A percentile compares a stretch with the other conserved stretches of the same genome.
Evolutionary conservation across 1,139 yeast genomes (phyloP).

Genomic region (Taphrina confusa): DNA sequence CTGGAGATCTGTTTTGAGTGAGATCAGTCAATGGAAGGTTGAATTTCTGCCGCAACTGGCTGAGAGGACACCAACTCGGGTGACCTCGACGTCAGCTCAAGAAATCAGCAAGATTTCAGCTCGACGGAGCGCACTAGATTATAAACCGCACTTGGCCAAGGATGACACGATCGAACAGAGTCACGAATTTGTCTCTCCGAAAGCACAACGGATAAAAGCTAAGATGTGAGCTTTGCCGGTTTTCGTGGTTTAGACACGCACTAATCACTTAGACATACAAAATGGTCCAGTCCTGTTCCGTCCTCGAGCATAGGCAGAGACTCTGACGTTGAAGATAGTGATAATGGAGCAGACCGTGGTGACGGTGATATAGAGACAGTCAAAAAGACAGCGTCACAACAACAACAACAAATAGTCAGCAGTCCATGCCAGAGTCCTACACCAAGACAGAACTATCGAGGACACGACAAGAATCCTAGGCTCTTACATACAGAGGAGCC

Average conservation of each 20-base stretch:
- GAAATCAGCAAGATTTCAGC: background rate
- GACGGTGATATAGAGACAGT: no score
- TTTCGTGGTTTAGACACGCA: background rate
- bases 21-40: constrained; percentile 9
- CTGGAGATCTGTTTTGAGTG: constrained; percentile 12
- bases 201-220: background rate
- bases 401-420: background rate
- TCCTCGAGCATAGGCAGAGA: constrained; percentile 7
- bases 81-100: background rate
- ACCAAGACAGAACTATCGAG: background rate
- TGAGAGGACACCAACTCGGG: constrained; percentile 6
- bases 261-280: background rate
- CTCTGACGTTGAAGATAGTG: background rate
- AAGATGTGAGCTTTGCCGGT: background rate
- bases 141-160: no score
- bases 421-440: background rate
- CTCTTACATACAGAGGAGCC: background rate
- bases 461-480: background rate
- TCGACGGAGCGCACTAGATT: no score
- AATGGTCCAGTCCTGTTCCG: constrained; percentile 20
- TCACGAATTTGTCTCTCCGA: constrained; percentile 4
- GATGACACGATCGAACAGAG: constrained; percentile 8
- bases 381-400: no score
- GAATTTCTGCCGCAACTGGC: constrained; percentile 4
- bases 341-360: background rate